phyloP scores from a whole-genome alignment of 2,329 filamentous ascomycete genomes.

The Helicocarpus griseus region DNA sequence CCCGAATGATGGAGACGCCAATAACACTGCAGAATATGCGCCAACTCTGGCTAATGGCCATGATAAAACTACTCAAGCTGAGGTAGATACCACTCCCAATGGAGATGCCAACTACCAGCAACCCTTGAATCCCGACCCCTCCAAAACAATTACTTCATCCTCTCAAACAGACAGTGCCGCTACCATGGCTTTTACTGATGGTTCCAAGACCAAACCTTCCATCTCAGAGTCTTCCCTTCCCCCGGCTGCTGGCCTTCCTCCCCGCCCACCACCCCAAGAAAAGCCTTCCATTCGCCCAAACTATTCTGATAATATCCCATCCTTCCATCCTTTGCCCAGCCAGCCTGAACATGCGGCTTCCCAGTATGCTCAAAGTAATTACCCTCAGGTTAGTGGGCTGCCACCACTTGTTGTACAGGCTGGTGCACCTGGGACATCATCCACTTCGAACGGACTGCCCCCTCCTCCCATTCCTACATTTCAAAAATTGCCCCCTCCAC shows the following conservation, averaged over 20 bases:
- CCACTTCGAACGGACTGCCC: slow-evolving; percentile 26
- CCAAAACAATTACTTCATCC: slow-evolving; percentile 13
- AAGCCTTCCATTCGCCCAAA: slow-evolving; percentile 30
- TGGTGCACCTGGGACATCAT: slow-evolving; percentile 27
- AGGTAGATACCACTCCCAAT: slow-evolving; percentile 17
- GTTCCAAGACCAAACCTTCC: slow-evolving; percentile 20
- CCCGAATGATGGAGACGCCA: background rate
- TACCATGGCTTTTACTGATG: slow-evolving; percentile 17
- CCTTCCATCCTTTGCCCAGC: slow-evolving; percentile 29
- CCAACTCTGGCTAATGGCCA: slow-evolving; percentile 9
- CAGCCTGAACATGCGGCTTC: slow-evolving; percentile 19
- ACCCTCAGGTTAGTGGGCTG: slow-evolving; percentile 18
- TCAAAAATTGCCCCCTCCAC: slow-evolving; percentile 19
- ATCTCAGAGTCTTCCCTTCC: slow-evolving; percentile 23
- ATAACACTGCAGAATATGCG: background rate
- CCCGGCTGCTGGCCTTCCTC: slow-evolving; percentile 31
- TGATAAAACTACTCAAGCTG: slow-evolving; percentile 15
- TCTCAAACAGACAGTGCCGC: slow-evolving; percentile 18
- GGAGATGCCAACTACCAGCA: slow-evolving; percentile 39
- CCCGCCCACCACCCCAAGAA: slow-evolving; percentile 37
- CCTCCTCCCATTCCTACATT: slow-evolving; percentile 34
- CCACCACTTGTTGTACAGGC: slow-evolving; percentile 16
- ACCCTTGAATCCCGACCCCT: slow-evolving; percentile 39
- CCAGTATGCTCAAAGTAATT: slow-evolving; percentile 23
- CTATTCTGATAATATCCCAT: slow-evolving; percentile 29